These are phyloP conservation scores for Phytopythium helicoides DNA, from an alignment of 352 stramenopile genomes.

Conservation along the genomic window DNA sequence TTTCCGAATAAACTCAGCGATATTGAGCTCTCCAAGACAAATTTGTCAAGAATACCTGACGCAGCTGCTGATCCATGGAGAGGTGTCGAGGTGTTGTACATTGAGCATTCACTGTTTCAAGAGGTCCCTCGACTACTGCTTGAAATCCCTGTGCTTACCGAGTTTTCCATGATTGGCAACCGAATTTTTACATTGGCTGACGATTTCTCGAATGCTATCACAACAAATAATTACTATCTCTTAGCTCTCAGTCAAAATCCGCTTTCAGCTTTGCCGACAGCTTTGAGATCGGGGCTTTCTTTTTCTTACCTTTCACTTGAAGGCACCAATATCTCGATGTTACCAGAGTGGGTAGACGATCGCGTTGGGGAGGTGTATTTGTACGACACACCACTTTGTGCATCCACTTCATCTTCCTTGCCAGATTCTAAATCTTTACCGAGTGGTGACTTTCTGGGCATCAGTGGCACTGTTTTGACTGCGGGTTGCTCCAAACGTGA, in stretches of 20 bases:
- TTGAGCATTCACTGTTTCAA: conserved; percentile 28
- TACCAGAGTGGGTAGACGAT: too few relatives aligned
- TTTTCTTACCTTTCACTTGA: conserved; percentile 31
- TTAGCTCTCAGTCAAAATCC: conserved; percentile 29
- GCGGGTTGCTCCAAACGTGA: too few relatives aligned
- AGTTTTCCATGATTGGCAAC: conserved; percentile 37
- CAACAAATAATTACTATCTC: conserved; percentile 16
- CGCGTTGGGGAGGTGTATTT: too few relatives aligned
- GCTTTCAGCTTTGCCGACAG: conserved; percentile 17
- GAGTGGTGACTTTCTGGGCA: too few relatives aligned
- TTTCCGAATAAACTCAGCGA: conserved; percentile 38
- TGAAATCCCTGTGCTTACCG: conserved; percentile 12
- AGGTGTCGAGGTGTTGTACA: conserved; percentile 19
- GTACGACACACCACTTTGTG: too few relatives aligned
- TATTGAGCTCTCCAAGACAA: conserved; percentile 41
- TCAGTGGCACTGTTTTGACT: too few relatives aligned
- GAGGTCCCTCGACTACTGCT: conserved; percentile 22
- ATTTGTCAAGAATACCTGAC: conserved; percentile 26
- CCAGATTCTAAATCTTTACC: too few relatives aligned
- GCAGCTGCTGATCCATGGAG: conserved; percentile 24
- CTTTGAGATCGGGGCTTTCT: conserved; percentile 7
- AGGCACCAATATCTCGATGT: conserved; percentile 4
- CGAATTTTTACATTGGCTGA: conserved; percentile 15
- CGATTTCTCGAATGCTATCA: conserved; percentile 9
- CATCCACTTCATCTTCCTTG: too few relatives aligned